Percentiles rank a stretch among this genome's conserved stretches.
Conservation (phyloP, 1,139 yeast species). For the Taphrina sp. region DNA sequence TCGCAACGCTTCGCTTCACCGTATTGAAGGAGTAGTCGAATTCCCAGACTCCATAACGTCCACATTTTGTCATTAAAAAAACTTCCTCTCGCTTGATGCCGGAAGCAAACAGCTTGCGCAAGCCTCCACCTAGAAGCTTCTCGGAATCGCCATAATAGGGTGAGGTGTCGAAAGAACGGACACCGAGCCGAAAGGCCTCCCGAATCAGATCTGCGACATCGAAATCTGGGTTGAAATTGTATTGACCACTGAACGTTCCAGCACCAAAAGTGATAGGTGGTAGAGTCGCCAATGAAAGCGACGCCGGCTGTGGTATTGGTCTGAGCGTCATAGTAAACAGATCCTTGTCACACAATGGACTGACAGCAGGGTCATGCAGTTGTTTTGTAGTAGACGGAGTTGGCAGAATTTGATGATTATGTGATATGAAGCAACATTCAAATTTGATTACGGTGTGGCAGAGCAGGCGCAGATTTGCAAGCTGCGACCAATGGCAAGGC, state of each 20-base stretch:
- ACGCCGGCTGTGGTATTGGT: slow-evolving; percentile 6
- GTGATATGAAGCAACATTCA: too few relatives aligned
- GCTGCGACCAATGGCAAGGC: too few relatives aligned
- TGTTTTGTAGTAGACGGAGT: neutral
- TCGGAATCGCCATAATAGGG: slow-evolving; percentile 95
- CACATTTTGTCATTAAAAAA: slow-evolving; percentile 82
- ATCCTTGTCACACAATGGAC: too few relatives aligned
- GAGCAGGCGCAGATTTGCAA: too few relatives aligned
- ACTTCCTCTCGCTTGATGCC: slow-evolving; percentile 61
- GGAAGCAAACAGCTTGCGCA: slow-evolving; percentile 46
- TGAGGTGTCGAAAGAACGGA: slow-evolving; percentile 81
- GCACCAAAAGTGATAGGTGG: slow-evolving; percentile 78
- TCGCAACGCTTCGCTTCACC: slow-evolving; percentile 60
- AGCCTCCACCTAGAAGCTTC: slow-evolving; percentile 64
- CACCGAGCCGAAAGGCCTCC: slow-evolving; percentile 63
- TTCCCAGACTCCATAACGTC: slow-evolving; percentile 63
- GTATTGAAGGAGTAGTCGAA: slow-evolving; percentile 69
- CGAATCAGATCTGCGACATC: slow-evolving; percentile 53
- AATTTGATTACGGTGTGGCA: too few relatives aligned
- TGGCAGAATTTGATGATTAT: neutral
- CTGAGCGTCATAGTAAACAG: neutral
- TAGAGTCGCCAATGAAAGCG: slow-evolving; percentile 39
- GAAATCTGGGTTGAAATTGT: slow-evolving; percentile 59
- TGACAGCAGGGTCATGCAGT: too few relatives aligned
- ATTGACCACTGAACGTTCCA: slow-evolving; percentile 78